Evolutionary conservation across 495 filamentous ascomycete genomes (phyloP).

Genomic region (Rostrohypoxylon terebratum): DNA sequence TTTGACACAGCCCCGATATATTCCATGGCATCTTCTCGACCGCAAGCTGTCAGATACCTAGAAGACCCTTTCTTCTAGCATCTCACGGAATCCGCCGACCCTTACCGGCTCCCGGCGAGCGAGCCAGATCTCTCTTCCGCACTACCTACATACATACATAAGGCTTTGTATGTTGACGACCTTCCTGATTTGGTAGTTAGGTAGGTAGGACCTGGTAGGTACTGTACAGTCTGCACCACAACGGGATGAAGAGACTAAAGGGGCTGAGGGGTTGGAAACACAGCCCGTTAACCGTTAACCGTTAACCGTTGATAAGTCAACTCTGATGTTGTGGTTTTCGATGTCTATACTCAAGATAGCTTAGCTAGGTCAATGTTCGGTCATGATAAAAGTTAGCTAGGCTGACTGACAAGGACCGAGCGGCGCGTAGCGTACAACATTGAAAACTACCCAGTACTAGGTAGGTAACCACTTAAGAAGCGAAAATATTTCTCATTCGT

Average conservation of each 20-base stretch:
- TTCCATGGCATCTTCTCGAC: not conserved
- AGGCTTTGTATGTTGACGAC: slow-evolving; percentile 20
- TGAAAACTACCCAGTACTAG: no score
- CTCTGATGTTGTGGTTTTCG: not conserved
- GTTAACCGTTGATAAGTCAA: slow-evolving; percentile 11
- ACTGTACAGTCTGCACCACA: not conserved
- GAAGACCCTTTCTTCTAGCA: not conserved
- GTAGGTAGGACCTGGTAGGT: no score
- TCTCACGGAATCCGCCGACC: slow-evolving; percentile 16
- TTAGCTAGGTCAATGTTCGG: slow-evolving; percentile 1
- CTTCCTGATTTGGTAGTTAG: slow-evolving; percentile 35
- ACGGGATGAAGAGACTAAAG: not conserved
- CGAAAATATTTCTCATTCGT: not conserved
- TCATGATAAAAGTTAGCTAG: not conserved
- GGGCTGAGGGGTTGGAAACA: slow-evolving; percentile 21
- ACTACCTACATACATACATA: no score
- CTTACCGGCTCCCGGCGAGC: slow-evolving; percentile 14
- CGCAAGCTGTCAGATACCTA: not conserved
- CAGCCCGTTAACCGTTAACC: not conserved
- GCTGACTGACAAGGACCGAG: not conserved
- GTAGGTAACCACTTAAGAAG: not conserved
- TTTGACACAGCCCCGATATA: slow-evolving; percentile 14
- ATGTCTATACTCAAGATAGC: slow-evolving; percentile 1
- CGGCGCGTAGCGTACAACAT: not conserved
- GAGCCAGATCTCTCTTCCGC: slow-evolving; percentile 7